These are phyloP conservation scores for Rutidosis leptorrhynchoides DNA, from an alignment of 129 eudicot genomes.

Conservation along the genomic window DNA sequence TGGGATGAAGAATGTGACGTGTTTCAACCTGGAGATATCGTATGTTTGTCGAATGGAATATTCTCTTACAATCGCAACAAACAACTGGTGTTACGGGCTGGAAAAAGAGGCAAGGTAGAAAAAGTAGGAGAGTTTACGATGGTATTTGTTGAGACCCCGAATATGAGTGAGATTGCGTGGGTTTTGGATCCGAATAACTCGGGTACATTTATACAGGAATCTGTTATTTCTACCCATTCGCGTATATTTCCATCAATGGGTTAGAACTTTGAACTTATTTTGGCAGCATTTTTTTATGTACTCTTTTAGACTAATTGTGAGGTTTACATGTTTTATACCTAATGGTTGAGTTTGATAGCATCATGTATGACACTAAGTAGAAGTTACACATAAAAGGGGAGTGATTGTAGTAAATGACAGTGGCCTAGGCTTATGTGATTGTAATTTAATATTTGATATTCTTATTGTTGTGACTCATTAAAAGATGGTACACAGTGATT, in stretches of 20 bases:
- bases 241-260: conserved; percentile 44
- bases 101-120: conserved; percentile 59
- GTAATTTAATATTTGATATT: no score
- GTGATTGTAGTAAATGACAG: no score
- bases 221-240: conserved; percentile 47
- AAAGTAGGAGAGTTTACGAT: conserved; percentile 72
- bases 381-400: no score
- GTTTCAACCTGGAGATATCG: conserved; percentile 63
- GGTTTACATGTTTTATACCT: no score
- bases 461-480: no score
- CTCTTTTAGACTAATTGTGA: no score
- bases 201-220: conserved; percentile 44
- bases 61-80: conserved; percentile 55
- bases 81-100: conserved; percentile 64
- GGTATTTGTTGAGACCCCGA: conserved; percentile 69
- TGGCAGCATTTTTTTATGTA: background rate
- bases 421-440: no score
- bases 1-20: conserved; percentile 88
- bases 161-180: conserved; percentile 76
- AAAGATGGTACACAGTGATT: no score
- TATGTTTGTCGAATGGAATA: conserved; percentile 51
- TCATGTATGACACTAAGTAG: no score
- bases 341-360: background rate
- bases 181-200: conserved; percentile 47
- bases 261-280: conserved; percentile 22